Evolutionary conservation across 2,329 filamentous ascomycete species (phyloP).

Genomic region (Diaporthe citrichinensis): DNA sequence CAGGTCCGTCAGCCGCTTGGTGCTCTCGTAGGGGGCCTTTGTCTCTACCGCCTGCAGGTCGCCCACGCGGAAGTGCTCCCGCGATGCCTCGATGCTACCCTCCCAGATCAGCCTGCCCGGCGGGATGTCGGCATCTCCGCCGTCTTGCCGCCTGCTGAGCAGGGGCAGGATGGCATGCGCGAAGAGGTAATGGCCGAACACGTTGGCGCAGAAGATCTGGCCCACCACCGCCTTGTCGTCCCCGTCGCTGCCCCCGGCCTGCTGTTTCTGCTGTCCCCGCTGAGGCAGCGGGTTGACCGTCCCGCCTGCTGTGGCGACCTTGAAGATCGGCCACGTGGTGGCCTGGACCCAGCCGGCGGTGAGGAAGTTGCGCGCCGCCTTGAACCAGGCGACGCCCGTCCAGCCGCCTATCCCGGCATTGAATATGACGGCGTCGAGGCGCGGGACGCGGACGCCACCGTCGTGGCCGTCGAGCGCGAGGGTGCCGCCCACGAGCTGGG

Average conservation of each 20-base stretch:
- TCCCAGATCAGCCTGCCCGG: constrained; percentile 87
- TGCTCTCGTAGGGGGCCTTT: constrained; percentile 81
- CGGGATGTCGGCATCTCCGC: constrained; percentile 52
- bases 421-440: constrained; percentile 83
- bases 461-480: constrained; percentile 58
- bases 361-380: constrained; percentile 67
- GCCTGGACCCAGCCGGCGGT: constrained; percentile 74
- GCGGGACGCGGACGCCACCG: constrained; percentile 69
- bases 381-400: constrained; percentile 80
- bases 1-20: constrained; percentile 89
- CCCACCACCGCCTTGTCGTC: constrained; percentile 69
- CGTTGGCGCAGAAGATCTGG: constrained; percentile 89
- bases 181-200: constrained; percentile 96
- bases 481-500: constrained; percentile 59
- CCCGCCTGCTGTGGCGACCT: constrained; percentile 69
- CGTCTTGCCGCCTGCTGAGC: constrained; percentile 62
- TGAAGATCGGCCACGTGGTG: constrained; percentile 84
- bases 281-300: constrained; percentile 65
- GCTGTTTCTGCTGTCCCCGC: constrained; percentile 54
- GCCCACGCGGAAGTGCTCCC: constrained; percentile 67
- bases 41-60: constrained; percentile 83
- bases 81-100: constrained; percentile 80
- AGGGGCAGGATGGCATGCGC: constrained; percentile 84
- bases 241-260: not conserved
- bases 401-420: constrained; percentile 94